Percentiles rank a stretch among this genome's conserved stretches.
These are phyloP conservation scores for Hemisphaericaspora nanyangensis DNA, from an alignment of 805 yeast genomes.

Conservation along the genomic window DNA sequence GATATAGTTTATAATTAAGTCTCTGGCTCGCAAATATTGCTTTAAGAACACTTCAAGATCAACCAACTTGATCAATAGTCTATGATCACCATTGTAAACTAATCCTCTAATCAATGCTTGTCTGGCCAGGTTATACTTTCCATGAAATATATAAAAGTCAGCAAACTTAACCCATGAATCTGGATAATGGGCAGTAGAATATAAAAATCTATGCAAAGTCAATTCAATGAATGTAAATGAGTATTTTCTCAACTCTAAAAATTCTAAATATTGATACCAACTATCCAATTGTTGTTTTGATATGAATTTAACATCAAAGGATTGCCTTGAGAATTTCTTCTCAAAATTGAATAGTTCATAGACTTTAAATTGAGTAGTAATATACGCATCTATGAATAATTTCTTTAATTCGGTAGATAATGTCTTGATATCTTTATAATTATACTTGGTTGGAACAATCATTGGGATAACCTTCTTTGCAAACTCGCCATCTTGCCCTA, in stretches of 20 bases:
- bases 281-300: conserved; percentile 47
- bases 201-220: conserved; percentile 47
- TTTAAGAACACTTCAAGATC: conserved; percentile 42
- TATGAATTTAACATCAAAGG: conserved; percentile 29
- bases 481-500: conserved; percentile 9
- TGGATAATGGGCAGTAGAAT: conserved; percentile 42
- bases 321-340: conserved; percentile 33
- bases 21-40: conserved; percentile 35
- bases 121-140: conserved; percentile 33
- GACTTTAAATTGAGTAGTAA: conserved; percentile 51
- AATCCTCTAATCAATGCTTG: conserved; percentile 35
- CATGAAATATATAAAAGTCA: conserved; percentile 33
- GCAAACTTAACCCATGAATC: conserved; percentile 49
- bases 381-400: conserved; percentile 48
- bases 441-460: conserved; percentile 16
- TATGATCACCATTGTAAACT: conserved; percentile 20
- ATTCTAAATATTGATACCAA: conserved; percentile 59
- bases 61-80: conserved; percentile 36
- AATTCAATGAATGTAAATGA: conserved; percentile 22
- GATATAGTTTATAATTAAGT: conserved; percentile 25
- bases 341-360: conserved; percentile 52
- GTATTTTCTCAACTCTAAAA: conserved; percentile 40
- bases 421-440: conserved; percentile 20
- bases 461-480: conserved; percentile 1
- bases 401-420: conserved; percentile 40